Evolutionary conservation across 163 green algal species (phyloP).

Genomic region (Scenedesmus sp.): DNA sequence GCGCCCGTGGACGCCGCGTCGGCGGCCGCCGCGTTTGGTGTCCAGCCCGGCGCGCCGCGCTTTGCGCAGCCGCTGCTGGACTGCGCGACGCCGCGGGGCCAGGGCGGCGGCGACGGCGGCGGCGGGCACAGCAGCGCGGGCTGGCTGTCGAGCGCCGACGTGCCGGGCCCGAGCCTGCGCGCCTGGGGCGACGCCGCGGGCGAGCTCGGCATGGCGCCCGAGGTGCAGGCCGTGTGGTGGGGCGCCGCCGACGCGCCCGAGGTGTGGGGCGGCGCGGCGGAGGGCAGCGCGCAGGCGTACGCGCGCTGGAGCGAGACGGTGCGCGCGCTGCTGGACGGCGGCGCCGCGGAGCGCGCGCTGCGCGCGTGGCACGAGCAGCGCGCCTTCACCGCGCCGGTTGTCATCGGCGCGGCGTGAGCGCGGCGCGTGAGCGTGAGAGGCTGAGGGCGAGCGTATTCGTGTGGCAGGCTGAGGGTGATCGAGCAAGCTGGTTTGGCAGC

Average conservation of each 20-base stretch:
- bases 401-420: constrained; percentile 25
- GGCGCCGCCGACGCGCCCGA: constrained; percentile 15
- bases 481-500: too few relatives aligned
- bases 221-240: constrained; percentile 41
- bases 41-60: not conserved
- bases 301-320: constrained; percentile 1
- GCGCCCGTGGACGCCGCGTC: constrained; percentile 20
- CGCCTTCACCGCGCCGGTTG: constrained; percentile 27
- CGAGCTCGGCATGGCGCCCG: constrained; percentile 29
- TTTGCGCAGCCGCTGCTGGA: not conserved
- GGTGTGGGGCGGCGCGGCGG: not conserved
- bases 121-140: too few relatives aligned
- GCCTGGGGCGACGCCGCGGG: not conserved
- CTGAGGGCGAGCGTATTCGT: not conserved
- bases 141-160: constrained; percentile 30
- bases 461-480: not conserved
- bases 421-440: not conserved
- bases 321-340: constrained; percentile 9
- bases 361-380: constrained; percentile 27
- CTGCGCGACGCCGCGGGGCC: too few relatives aligned
- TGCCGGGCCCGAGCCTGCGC: not conserved
- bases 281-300: constrained; percentile 17
- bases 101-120: not conserved
- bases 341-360: not conserved
- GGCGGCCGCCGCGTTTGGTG: constrained; percentile 8